These are phyloP conservation scores for Aspergillus carlsbadensis DNA, from an alignment of 495 filamentous ascomycete species.

Conservation along the genomic window DNA sequence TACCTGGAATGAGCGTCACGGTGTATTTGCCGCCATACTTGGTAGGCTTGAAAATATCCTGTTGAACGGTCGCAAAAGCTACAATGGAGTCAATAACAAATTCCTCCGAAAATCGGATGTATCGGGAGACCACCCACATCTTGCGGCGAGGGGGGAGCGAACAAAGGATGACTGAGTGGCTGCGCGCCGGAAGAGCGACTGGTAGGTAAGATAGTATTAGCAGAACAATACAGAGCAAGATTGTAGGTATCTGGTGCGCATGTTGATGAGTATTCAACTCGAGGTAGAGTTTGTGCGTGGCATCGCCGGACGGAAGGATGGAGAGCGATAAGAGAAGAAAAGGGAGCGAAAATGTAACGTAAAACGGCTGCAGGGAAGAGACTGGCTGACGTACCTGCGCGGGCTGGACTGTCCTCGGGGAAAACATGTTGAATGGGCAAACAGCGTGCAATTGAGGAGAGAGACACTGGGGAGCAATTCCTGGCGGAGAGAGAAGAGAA, in stretches of 20 bases:
- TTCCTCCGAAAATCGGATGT: background rate
- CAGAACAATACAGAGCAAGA: slow-evolving; percentile 9
- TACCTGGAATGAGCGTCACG: slow-evolving; percentile 93
- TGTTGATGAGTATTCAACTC: background rate
- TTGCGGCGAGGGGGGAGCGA: slow-evolving; percentile 36
- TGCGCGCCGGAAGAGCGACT: slow-evolving; percentile 46
- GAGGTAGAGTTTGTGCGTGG: background rate
- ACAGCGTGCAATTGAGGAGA: slow-evolving; percentile 11
- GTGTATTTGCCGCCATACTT: slow-evolving; percentile 99
- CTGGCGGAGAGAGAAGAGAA: slow-evolving; percentile 11
- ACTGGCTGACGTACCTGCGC: slow-evolving; percentile 29
- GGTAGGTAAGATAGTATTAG: background rate
- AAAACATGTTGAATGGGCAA: slow-evolving; percentile 29
- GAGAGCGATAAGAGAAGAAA: slow-evolving; percentile 13
- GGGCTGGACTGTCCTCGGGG: slow-evolving; percentile 29
- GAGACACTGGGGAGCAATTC: slow-evolving; percentile 6
- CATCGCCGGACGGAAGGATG: slow-evolving; percentile 15
- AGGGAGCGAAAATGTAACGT: background rate
- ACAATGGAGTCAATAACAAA: slow-evolving; percentile 19
- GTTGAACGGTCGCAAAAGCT: slow-evolving; percentile 73
- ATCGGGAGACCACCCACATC: slow-evolving; percentile 37
- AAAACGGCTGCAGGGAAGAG: background rate
- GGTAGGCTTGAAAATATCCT: slow-evolving; percentile 95
- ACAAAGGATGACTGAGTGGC: slow-evolving; percentile 34
- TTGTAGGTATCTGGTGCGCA: background rate